These are phyloP conservation scores for Hirsutella thompsonii DNA, from an alignment of 2,329 filamentous ascomycete genomes.

Conservation along the genomic window DNA sequence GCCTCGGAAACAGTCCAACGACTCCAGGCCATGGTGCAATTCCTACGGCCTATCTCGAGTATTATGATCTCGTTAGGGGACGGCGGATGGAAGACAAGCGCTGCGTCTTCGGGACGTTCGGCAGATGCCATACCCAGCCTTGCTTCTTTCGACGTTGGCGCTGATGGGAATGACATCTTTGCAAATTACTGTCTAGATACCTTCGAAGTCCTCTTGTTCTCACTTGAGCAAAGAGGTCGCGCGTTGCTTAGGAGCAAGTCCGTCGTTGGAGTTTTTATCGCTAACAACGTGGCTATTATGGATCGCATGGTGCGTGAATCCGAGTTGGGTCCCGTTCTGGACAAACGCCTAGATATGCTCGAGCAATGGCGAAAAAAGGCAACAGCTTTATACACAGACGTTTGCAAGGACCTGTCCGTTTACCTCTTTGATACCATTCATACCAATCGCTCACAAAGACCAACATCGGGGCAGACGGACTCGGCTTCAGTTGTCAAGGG, in stretches of 20 bases:
- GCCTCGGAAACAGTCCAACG: slow-evolving; percentile 78
- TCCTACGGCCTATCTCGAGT: slow-evolving; percentile 72
- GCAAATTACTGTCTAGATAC: slow-evolving; percentile 84
- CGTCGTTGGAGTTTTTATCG: slow-evolving; percentile 75
- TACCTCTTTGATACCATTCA: slow-evolving; percentile 85
- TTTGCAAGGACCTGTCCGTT: slow-evolving; percentile 78
- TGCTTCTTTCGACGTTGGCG: slow-evolving; percentile 73
- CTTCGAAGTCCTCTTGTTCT: slow-evolving; percentile 65
- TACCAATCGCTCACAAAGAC: slow-evolving; percentile 63
- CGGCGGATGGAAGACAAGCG: slow-evolving; percentile 65
- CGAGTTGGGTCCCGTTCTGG: slow-evolving; percentile 61
- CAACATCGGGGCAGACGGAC: slow-evolving; percentile 64
- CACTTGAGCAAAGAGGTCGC: slow-evolving; percentile 63
- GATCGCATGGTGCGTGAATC: slow-evolving; percentile 75
- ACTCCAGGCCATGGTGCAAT: slow-evolving; percentile 75
- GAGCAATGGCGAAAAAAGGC: slow-evolving; percentile 84
- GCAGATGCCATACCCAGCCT: slow-evolving; percentile 57
- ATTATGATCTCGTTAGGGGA: slow-evolving; percentile 89
- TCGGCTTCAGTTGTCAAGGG: slow-evolving; percentile 74
- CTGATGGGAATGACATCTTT: slow-evolving; percentile 79
- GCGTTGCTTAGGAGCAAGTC: slow-evolving; percentile 64
- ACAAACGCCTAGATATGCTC: slow-evolving; percentile 50
- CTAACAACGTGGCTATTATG: slow-evolving; percentile 74
- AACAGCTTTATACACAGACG: slow-evolving; percentile 66
- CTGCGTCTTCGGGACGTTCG: slow-evolving; percentile 36